Evolutionary conservation across 1,284 basidiomycete genomes (phyloP).

Genomic region (Pseudozyma hubeiensis): DNA sequence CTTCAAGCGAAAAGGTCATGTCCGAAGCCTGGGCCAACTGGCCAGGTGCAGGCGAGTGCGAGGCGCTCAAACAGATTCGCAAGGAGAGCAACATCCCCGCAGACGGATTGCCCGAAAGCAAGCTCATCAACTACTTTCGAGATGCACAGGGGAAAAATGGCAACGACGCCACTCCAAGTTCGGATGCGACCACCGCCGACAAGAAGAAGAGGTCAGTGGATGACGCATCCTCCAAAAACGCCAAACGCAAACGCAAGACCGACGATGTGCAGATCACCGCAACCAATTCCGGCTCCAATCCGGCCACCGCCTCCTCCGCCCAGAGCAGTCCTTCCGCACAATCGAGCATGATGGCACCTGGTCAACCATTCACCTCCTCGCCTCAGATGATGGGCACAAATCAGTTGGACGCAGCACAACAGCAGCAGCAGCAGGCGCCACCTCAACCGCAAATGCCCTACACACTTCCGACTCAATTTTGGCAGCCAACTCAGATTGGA

Average conservation of each 20-base stretch:
- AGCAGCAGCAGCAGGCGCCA: conserved; percentile 23
- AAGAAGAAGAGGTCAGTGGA: conserved; percentile 36
- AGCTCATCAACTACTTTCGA: conserved; percentile 29
- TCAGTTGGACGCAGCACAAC: conserved; percentile 9
- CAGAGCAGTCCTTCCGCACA: conserved; percentile 18
- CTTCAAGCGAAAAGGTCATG: conserved; percentile 57
- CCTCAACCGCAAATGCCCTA: conserved; percentile 9
- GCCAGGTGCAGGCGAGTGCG: conserved; percentile 59
- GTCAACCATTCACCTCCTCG: conserved; percentile 1
- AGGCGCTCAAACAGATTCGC: conserved; percentile 56
- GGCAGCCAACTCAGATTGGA: conserved; percentile 15
- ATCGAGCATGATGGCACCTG: not conserved
- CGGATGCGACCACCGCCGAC: conserved; percentile 4
- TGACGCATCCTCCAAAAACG: conserved; percentile 14
- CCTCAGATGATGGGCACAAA: conserved; percentile 3
- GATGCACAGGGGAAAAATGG: conserved; percentile 5
- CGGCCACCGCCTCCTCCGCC: conserved; percentile 12
- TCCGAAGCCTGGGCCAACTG: conserved; percentile 59
- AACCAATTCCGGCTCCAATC: not conserved
- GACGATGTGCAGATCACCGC: conserved; percentile 2
- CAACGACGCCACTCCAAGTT: not conserved
- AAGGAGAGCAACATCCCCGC: conserved; percentile 58
- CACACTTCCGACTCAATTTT: conserved; percentile 24
- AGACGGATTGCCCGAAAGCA: conserved; percentile 61
- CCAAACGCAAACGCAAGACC: conserved; percentile 38